Percentiles rank a stretch among this genome's conserved stretches.
These are phyloP conservation scores for Eucalyptus marginata DNA, from an alignment of 345 rosid species.

Conservation along the genomic window DNA sequence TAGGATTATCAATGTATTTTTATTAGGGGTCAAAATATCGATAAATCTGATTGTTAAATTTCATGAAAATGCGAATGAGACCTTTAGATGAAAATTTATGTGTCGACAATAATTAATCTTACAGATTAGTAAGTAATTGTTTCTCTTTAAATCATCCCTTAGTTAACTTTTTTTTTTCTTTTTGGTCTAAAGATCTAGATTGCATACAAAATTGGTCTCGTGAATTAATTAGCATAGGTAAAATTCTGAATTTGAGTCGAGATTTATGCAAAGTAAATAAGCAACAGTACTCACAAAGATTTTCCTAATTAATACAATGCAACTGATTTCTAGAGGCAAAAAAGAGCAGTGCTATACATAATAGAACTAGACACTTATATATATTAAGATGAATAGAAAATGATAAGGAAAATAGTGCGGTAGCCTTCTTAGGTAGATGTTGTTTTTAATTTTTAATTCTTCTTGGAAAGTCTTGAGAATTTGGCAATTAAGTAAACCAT, in stretches of 20 bases:
- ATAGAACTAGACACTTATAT: too few species aligned
- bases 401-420: not conserved
- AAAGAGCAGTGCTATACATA: not conserved
- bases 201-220: not conserved
- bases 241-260: not conserved
- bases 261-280: not conserved
- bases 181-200: not conserved
- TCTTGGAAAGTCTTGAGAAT: too few species aligned
- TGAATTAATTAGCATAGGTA: not conserved
- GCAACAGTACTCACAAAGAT: fast-evolving
- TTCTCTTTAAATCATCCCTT: too few species aligned
- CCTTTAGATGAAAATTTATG: too few species aligned
- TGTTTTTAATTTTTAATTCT: too few species aligned
- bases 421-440: not conserved
- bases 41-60: fast-evolving
- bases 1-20: too few species aligned
- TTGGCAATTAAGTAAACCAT: too few species aligned
- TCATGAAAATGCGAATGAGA: too few species aligned
- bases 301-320: not conserved
- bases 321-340: not conserved
- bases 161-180: too few species aligned
- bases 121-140: too few species aligned
- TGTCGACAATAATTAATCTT: too few species aligned
- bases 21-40: too few species aligned
- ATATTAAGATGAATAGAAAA: not conserved